Base-by-base conservation (phyloP, 2,329 filamentous ascomycete genomes). In the Claviceps fusiformis region DNA sequence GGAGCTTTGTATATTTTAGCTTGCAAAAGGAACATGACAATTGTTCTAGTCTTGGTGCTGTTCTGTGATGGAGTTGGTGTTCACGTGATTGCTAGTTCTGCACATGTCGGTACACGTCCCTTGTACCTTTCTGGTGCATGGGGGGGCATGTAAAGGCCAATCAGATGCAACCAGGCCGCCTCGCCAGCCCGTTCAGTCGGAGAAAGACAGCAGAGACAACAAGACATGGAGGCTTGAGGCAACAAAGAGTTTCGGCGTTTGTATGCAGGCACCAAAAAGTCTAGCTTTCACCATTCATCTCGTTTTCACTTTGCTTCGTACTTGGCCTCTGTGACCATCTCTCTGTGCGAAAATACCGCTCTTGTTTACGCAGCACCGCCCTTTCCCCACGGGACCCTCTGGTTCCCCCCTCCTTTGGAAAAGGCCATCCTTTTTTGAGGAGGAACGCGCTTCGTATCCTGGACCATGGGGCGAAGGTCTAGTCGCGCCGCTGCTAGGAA, bases 401-500 rank as follows among this genome's bases (percentile, higher is more conserved):
- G 17, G 24, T 10, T 45, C 13, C 43, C 19, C 19, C 19, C 43
- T 33, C 31, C 9, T 33, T 33, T 3, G 31, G 5, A 37, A 37
- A 10, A 3, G 35, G 15, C 39, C 15, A n/a, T 41, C 39, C 39
- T 39, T 39, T 6, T 41, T 41, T n/a, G 39, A 41, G 39, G 9
- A 41, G 39, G 39, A 41, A 41, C 39, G 47, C 17, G 41, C 44
- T 19, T 29, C 48, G 15, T 45, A 35, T 55, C 43, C 33, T 39
- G 45, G 35, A 48, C 33, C 41, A 57, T 57, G 56, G 73, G 74
- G 59, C 73, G 73, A 66, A 70, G 76, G 65, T 76, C 75, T 60
- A 76, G 76, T 59, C 74, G 76, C 68, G 75, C 76, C 60, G 76
- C 76, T 59, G 76, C 75, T 49, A 77, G 75, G 67, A 75, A 74